Base-by-base conservation (phyloP, 768 basidiomycete species). In the Boletus pseudopeckii region DNA sequence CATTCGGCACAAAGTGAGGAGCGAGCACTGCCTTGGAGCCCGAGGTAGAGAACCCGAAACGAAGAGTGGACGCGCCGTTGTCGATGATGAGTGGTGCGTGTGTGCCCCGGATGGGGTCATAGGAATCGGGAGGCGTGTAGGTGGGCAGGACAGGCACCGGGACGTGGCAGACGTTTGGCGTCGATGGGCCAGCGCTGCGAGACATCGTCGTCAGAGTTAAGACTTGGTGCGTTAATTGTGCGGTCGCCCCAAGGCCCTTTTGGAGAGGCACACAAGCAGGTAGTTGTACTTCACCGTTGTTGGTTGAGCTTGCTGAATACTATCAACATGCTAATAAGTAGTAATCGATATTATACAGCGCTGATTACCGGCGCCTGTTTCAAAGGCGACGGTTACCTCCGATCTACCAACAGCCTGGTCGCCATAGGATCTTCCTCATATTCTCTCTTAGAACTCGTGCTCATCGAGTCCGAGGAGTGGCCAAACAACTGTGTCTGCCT, bases 51-150 rank as follows among this genome's bases (percentile, higher is more conserved):
- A 92, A 96, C 14, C 92, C 93, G 72, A 88, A 96, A 47, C 92
- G 82, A 38, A 95, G 75, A 45, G 74, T 81, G 30, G 86, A 89
- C 7, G 93, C 83, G 55, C 94, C 93, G 61, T 95, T 94, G 78
- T 96, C 93, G 61, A 95, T 88, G 60, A 92, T 78, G 55, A 95
- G 81, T 0, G 92, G 88, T 0, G 81, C 83, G 40, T 71, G 65
- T 7, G 75, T 71, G 10, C 64, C 70, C 36, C 82, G 80, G 64
- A 83, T 77, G 18, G 60, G 50, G 43, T 78, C 72, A 58, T 88
- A 90, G 13, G 80, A 72, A 41, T 75, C 76, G 6, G 74, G 71
- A 5, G 60, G 61, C 1, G 71, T 67, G 15, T 75, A 66, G 4
- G 66, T 59, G 13, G 78, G 79, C 41, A 57, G 62, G 50, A 54